Evolutionary conservation across 148 eudicot species (phyloP).

Genomic region (Fagopyrum esculentum): DNA sequence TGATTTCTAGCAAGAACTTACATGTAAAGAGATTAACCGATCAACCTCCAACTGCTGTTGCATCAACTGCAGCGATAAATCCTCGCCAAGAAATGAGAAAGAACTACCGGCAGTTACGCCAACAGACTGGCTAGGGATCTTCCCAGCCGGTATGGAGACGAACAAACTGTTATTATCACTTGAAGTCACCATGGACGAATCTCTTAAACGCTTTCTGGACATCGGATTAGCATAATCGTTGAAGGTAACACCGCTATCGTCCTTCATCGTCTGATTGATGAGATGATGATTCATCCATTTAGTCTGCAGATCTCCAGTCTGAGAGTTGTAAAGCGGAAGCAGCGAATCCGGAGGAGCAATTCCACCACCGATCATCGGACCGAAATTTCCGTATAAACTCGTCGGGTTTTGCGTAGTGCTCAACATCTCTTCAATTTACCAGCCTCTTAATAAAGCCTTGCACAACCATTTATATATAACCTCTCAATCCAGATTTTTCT

Average conservation of each 20-base stretch:
- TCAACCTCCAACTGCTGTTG: conserved; percentile 62
- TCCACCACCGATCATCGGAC: not conserved
- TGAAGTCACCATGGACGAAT: conserved; percentile 10
- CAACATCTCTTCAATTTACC: not conserved
- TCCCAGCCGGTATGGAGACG: not conserved
- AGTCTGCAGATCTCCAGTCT: not conserved
- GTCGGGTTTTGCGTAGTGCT: conserved; percentile 8
- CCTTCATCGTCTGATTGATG: conserved; percentile 25
- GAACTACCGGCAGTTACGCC: not conserved
- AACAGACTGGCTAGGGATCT: not conserved
- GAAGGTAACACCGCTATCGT: conserved; percentile 58
- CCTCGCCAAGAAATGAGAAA: conserved; percentile 51
- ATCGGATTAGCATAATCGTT: conserved; percentile 24
- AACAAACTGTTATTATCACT: conserved; percentile 12
- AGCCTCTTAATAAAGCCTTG: not conserved
- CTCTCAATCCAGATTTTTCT: no score
- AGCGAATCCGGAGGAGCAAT: not conserved
- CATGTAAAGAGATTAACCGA: conserved; percentile 56
- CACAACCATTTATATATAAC: no score
- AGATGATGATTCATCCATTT: conserved; percentile 4
- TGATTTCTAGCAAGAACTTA: conserved; percentile 15
- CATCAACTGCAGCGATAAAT: conserved; percentile 47
- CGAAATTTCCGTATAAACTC: not conserved
- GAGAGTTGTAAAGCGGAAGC: not conserved
- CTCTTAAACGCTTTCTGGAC: conserved; percentile 47